Base-by-base conservation (phyloP, 331 rosid genomes). In the Rosa hybrid region DNA sequence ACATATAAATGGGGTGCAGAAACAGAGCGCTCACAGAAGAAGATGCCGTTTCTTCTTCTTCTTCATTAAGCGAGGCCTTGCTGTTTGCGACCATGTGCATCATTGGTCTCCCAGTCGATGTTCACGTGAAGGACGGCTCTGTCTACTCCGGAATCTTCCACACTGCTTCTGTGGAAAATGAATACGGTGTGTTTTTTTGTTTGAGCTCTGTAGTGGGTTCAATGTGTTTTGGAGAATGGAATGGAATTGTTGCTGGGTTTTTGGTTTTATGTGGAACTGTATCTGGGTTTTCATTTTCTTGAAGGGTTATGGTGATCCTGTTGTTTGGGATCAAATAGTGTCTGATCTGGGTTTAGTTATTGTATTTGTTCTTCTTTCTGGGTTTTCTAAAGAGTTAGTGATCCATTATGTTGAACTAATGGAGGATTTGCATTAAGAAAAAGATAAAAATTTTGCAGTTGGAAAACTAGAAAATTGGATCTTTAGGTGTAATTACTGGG, bases 121-220 rank as follows among this genome's bases (percentile, higher is more conserved):
- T 92, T 60, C 97, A 89, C 30, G 87, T 91, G 44, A 92, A 79
- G 77, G 97, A 94, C 82, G 97, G 98, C 67, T 94, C 98, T 67
- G 87, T 94, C 3, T 92, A 86, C 86, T 91, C 98, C 83, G 98
- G 97, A 82, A 87, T 88, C 88, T 92, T 94, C 90, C 86, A 92
- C 86, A 91, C 97, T 72, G 91, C 98, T 63, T 90, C 87, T 68
- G 77, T 85, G 51, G 89, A 90, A 18, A 77, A 71, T 39, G 83
- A 84, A 69, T 94, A 86, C 20, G 97, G 98, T 92, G 68, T 18
- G 86, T 64, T 78, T 41, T 30, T 69, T 46, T 76, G 39, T 34
- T 34, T 21, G 10, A 42, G 48, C 48, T 44, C 10, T 7, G 8
- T 44, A 67, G 42, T 80, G 39, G 67, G 50, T 44, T 73, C 49